Evolutionary conservation across 2,329 filamentous ascomycete genomes (phyloP).

Genomic region (Pseudogymnoascus sp.): DNA sequence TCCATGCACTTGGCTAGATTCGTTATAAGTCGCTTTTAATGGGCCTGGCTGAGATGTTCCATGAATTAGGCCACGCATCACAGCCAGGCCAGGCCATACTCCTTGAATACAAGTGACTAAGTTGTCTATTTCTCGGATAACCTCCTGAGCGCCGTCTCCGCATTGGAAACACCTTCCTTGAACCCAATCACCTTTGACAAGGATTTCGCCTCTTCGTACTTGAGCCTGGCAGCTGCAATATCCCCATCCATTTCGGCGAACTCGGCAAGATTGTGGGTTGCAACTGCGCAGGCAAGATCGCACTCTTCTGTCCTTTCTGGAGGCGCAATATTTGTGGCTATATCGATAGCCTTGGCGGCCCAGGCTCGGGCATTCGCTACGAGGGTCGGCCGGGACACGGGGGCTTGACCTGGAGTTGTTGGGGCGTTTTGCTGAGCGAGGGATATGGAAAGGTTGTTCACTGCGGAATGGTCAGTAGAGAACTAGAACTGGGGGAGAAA

Average conservation of each 20-base stretch:
- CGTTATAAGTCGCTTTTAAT: background rate
- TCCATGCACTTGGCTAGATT: background rate
- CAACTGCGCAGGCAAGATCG: constrained; percentile 71
- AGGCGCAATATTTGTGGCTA: constrained; percentile 56
- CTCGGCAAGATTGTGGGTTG: constrained; percentile 79
- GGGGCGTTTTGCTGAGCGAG: constrained; percentile 46
- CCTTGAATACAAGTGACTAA: background rate
- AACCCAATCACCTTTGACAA: constrained; percentile 49
- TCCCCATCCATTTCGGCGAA: constrained; percentile 69
- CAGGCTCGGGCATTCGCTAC: constrained; percentile 65
- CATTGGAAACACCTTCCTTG: constrained; percentile 41
- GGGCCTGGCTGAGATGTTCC: background rate
- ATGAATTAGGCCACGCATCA: background rate
- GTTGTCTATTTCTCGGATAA: background rate
- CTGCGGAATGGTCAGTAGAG: constrained; percentile 28
- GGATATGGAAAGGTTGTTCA: constrained; percentile 73
- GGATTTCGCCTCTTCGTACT: constrained; percentile 59
- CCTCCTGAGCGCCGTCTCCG: constrained; percentile 40
- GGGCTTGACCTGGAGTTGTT: constrained; percentile 28
- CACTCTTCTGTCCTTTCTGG: constrained; percentile 68
- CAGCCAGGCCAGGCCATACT: background rate
- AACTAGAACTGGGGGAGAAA: background rate
- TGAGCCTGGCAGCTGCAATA: constrained; percentile 51
- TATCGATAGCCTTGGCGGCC: constrained; percentile 66
- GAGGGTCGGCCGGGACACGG: constrained; percentile 49